Base-by-base conservation (phyloP, 352 stramenopile genomes). In the Globisporangium cederbergense region DNA sequence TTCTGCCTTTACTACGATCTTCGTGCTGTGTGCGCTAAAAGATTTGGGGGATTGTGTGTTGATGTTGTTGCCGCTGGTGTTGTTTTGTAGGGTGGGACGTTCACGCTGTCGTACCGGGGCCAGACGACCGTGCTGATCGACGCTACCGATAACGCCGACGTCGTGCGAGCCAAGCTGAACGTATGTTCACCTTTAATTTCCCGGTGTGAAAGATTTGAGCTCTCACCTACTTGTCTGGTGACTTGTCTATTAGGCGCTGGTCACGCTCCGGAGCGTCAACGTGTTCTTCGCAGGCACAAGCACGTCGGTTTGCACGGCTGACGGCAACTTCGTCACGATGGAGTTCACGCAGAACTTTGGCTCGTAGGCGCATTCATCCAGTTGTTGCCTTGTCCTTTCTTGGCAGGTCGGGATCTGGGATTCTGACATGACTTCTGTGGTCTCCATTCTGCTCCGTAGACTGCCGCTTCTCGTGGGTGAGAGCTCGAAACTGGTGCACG, bases 341-440 rank as follows among this genome's bases (percentile, higher is more conserved):
- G 85, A 93, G 65, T 93, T 93, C 71, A 86, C 75, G 14, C 85
- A 93, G 64, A 75, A 91, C 65, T 93, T 92, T 72, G 83, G 85
- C 42, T 53, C 67, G 79, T 86, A 74, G 61, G 76, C n/a, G 13
- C 40, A 43, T 43, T 67, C n/a, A 3, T n/a, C 22, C 14, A 11
- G 14, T 38, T 25, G 11, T 42, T 54, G 25, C 10, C 28, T 51
- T 51, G 16, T 65, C 11, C 2, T 18, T 58, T 58, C 16, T 43
- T 16, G 30, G 25, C 0, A 49, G 14, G 0, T 42, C 9, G 42
- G 18, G 6, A 20, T 49, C n/a, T 5, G 43, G 18, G 5, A 14
- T 49, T 10, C n/a, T 4, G 7, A 20, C 2, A 4, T 47, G 42
- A 47, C n/a, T 13, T 47, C 14, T 60, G 42, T 58, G 9, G 4